Evolutionary conservation across 1,284 basidiomycete species (phyloP).

Genomic region (Sporisorium exsertum): DNA sequence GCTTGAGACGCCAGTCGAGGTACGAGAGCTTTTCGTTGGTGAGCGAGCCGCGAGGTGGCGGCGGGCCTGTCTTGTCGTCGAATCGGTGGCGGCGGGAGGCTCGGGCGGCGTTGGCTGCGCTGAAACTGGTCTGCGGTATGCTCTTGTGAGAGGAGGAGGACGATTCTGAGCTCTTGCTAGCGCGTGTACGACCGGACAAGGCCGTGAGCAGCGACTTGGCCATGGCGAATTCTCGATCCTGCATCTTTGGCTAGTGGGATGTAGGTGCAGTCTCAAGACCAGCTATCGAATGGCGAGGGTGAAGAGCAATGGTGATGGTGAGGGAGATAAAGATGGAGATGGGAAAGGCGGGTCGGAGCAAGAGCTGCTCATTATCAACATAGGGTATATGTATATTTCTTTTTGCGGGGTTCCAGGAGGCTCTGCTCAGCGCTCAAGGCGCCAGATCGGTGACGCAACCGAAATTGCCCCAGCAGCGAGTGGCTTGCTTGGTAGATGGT

Average conservation of each 20-base stretch:
- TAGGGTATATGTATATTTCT: neutral
- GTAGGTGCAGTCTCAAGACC: neutral
- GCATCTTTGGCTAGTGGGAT: constrained; percentile 14
- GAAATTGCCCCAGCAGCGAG: neutral
- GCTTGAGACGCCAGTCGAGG: constrained; percentile 52
- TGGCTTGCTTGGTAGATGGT: neutral
- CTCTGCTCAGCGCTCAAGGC: neutral
- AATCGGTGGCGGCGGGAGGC: constrained; percentile 28
- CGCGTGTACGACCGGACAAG: constrained; percentile 21
- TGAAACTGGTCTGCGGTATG: constrained; percentile 10
- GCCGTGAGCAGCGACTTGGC: constrained; percentile 36
- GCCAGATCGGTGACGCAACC: neutral
- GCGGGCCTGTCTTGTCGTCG: constrained; percentile 46
- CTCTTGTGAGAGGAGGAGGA: neutral
- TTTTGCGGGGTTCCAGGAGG: neutral
- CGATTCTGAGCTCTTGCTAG: neutral
- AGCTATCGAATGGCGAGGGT: neutral
- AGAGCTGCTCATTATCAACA: neutral
- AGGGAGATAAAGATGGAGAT: neutral
- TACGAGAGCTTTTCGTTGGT: constrained; percentile 50
- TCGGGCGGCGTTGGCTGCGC: neutral
- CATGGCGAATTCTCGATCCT: constrained; percentile 34
- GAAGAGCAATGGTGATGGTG: neutral
- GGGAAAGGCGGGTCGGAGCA: neutral
- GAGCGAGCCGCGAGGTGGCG: constrained; percentile 45